phyloP scores from a whole-genome alignment of 305 asterid genomes.

The Fraxinus ornus region DNA sequence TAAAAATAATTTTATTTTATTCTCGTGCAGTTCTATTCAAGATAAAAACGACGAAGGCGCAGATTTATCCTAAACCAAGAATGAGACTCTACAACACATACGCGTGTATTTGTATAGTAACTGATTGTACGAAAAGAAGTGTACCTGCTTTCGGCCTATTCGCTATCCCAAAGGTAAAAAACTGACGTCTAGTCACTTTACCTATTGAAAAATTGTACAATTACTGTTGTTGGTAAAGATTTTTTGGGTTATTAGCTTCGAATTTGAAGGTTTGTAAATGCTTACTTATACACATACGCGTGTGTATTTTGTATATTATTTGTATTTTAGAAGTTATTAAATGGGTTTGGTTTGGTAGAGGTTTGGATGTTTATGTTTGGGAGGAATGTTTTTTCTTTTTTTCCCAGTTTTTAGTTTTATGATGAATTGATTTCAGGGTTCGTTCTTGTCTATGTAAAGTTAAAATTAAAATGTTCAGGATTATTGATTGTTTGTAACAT shows the following conservation, averaged over 20 bases:
- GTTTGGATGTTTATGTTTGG: neutral
- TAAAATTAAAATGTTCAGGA: neutral
- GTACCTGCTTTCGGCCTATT: neutral
- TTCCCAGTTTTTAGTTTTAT: neutral
- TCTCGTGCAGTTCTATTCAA: neutral
- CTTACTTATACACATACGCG: neutral
- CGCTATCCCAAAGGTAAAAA: neutral
- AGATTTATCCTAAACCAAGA: neutral
- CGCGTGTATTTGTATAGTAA: too few relatives aligned
- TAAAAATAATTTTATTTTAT: too few relatives aligned
- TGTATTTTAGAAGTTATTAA: neutral
- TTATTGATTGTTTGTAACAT: neutral
- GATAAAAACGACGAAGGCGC: neutral
- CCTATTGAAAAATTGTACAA: neutral
- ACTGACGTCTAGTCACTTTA: neutral
- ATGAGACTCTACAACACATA: neutral
- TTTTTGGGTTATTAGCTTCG: conserved; percentile 29
- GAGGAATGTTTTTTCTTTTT: neutral
- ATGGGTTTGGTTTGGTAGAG: conserved; percentile 13
- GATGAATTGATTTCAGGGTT: neutral
- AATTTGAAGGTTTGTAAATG: conserved; percentile 25
- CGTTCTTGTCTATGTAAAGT: neutral
- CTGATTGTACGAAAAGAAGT: neutral
- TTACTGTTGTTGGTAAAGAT: neutral
- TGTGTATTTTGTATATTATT: neutral